These are phyloP conservation scores for Xylaria intraflava DNA, from an alignment of 495 filamentous ascomycete species.

Conservation along the genomic window DNA sequence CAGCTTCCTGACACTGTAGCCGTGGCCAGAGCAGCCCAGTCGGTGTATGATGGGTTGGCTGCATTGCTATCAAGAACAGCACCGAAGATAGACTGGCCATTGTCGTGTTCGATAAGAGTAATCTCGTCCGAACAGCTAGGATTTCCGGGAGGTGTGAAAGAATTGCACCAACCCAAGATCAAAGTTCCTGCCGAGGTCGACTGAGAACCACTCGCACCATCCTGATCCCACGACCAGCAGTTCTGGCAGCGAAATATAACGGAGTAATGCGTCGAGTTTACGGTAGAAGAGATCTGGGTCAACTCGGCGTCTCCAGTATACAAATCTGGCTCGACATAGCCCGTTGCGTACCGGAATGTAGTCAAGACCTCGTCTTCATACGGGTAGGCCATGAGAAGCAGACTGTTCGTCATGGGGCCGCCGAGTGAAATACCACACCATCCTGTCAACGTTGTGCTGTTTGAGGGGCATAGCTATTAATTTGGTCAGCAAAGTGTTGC, in stretches of 20 bases:
- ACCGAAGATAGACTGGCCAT: conserved; percentile 41
- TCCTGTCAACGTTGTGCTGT: conserved; percentile 29
- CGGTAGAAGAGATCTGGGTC: conserved; percentile 50
- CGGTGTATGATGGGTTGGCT: conserved; percentile 36
- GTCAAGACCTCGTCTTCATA: conserved; percentile 45
- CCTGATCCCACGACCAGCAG: conserved; percentile 54
- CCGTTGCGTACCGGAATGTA: conserved; percentile 50
- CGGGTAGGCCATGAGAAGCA: conserved; percentile 54
- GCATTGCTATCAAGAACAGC: conserved; percentile 32
- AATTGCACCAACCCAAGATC: conserved; percentile 45
- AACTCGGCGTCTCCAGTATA: conserved; percentile 55
- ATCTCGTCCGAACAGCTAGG: conserved; percentile 28
- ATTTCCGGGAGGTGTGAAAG: conserved; percentile 25
- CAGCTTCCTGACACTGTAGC: conserved; percentile 25
- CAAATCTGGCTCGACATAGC: conserved; percentile 49
- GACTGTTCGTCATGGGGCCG: conserved; percentile 52
- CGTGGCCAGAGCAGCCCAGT: conserved; percentile 34
- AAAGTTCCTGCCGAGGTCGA: conserved; percentile 29
- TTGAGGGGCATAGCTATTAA: conserved; percentile 13
- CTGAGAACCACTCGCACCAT: conserved; percentile 35
- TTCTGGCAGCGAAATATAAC: conserved; percentile 57
- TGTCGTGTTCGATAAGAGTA: conserved; percentile 36
- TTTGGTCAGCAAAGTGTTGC: conserved; percentile 13
- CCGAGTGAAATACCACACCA: conserved; percentile 54
- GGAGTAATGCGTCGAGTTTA: conserved; percentile 49